A percentile compares a stretch with the other conserved stretches of the same genome.
phyloP scores from a whole-genome alignment of 2,329 filamentous ascomycete species.

The Penicillium corylophilum region DNA sequence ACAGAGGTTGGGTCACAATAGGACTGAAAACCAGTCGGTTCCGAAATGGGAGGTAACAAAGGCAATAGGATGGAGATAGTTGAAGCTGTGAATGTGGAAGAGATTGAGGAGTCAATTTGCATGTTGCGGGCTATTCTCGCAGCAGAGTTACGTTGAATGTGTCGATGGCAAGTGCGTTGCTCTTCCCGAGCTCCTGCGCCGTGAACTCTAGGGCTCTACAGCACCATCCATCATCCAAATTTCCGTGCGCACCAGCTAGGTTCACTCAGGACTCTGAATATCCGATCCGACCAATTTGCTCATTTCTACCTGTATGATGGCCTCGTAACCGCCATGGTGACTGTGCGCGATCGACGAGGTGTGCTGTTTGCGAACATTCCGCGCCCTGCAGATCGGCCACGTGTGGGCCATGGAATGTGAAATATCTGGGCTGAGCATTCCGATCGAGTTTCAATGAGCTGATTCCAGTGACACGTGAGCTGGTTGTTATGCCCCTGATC shows the following conservation, averaged over 20 bases:
- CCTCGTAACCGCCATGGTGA: constrained; percentile 2
- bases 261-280: neutral
- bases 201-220: neutral
- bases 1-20: neutral
- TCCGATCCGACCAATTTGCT: neutral
- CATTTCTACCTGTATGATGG: neutral
- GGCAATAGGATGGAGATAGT: neutral
- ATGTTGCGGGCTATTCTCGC: neutral
- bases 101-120: neutral
- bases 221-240: neutral
- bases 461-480: too few relatives aligned
- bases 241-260: neutral
- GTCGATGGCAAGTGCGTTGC: neutral
- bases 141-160: neutral
- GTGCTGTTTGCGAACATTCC: constrained; percentile 6
- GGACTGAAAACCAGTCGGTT: neutral
- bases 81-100: neutral
- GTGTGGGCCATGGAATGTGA: neutral
- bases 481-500: too few relatives aligned
- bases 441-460: neutral
- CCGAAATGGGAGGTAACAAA: constrained; percentile 1
- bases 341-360: neutral
- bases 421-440: neutral
- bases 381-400: constrained; percentile 1
- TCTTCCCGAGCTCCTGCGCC: neutral